Evolutionary conservation across 257 asterid genomes (phyloP).

Genomic region (Euphrasia confusa): DNA sequence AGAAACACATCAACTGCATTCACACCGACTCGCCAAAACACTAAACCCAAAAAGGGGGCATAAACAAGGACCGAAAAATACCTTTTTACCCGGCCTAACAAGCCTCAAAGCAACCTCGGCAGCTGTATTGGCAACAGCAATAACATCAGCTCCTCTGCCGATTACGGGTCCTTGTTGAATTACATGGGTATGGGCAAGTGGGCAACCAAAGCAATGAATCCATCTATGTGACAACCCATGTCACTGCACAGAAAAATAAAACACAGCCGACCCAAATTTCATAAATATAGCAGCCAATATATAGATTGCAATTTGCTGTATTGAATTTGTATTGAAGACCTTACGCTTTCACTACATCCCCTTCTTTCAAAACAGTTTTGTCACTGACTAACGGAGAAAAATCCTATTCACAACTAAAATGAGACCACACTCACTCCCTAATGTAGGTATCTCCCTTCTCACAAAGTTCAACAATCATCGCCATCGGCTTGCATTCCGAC

Average conservation of each 20-base stretch:
- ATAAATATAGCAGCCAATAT: neutral
- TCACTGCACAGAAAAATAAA: constrained; percentile 49
- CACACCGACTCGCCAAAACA: neutral
- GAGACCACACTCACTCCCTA: constrained; percentile 48
- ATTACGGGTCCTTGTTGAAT: constrained; percentile 78
- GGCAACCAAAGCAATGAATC: constrained; percentile 89
- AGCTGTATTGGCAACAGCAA: constrained; percentile 92
- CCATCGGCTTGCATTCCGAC: constrained; percentile 69
- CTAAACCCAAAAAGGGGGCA: neutral
- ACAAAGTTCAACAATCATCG: constrained; percentile 74
- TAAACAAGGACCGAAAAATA: constrained; percentile 18
- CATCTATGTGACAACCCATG: constrained; percentile 97
- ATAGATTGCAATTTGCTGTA: neutral
- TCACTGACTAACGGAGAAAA: constrained; percentile 72
- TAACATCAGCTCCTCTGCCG: constrained; percentile 92
- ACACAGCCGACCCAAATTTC: neutral
- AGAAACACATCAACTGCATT: neutral
- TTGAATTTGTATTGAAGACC: neutral
- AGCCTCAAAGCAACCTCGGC: constrained; percentile 95
- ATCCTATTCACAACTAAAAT: neutral
- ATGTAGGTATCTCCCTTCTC: constrained; percentile 78
- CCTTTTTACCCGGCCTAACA: constrained; percentile 86
- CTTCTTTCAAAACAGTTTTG: constrained; percentile 64
- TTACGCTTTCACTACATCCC: constrained; percentile 70
- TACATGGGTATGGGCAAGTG: constrained; percentile 82